Evolutionary conservation across 1,284 basidiomycete genomes (phyloP), one percentile per base, ranked within the genome.

Genomic region (Melampsora americana): DNA sequence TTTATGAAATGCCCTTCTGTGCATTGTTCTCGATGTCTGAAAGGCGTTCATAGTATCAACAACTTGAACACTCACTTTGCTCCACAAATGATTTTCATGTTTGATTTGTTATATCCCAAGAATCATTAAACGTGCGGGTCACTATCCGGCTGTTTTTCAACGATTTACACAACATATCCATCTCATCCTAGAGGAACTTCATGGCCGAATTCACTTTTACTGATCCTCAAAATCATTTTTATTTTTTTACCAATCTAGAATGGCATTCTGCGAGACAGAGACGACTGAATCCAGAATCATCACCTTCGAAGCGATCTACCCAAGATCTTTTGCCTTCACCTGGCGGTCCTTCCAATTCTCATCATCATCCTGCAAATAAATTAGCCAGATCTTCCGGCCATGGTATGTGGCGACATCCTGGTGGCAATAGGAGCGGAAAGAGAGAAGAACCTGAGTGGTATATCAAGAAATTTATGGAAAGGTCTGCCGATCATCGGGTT

Each of bases 391-490:
- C 62, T 32, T 30, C 62, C 30, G 50, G 62, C 4, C 71, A 73
- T 53, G 50, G 62, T 20, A 73, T 73, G 35, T 66, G 62, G 71
- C 26, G 64, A 18, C 70, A 73, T n/a, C 65, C 70, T 16, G 70
- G 61, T 1, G 18, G 60, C 5, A 60, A 46, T 26, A 5, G 39
- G n/a, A 28, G 64, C 26, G 69, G 78, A n/a, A 80, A 80, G 71
- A 79, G 79, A 48, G 79, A 82, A 64, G 78, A 78, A 26, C 83
- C 84, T 20, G 83, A 84, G 77, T 84, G 83, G 90, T 96, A 93
- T 82, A 89, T 95, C 79, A 89, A 90, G 83, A 92, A 90, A 83
- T 93, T 96, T 82, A 86, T 95, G 83, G 91, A 94, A 81, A 88
- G 89, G 78, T 90, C 91, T 5, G 90, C 95, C 66, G 93, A 90